These are phyloP conservation scores for Castanopsis chinensis DNA, from an alignment of 306 rosid genomes.

Conservation along the genomic window DNA sequence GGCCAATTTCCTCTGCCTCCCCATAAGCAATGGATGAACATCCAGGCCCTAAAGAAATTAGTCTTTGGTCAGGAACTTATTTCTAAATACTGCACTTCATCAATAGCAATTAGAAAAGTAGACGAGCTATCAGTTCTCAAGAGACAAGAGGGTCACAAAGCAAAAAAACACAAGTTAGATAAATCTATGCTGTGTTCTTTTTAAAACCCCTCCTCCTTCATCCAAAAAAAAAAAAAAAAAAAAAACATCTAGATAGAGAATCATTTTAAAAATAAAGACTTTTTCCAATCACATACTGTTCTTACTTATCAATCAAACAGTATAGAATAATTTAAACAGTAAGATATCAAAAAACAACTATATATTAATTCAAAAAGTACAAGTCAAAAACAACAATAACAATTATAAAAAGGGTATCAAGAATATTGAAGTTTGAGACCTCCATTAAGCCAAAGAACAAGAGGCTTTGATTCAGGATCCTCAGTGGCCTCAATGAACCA, in stretches of 20 bases:
- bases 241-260: neutral
- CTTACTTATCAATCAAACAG: neutral
- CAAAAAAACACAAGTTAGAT: neutral
- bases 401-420: neutral
- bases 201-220: too few relatives aligned
- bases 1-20: constrained; percentile 87
- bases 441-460: constrained; percentile 74
- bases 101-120: neutral
- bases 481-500: constrained; percentile 61
- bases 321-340: neutral
- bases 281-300: neutral
- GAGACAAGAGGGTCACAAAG: neutral
- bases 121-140: neutral
- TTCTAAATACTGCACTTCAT: neutral
- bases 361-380: neutral
- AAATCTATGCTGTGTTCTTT: too few relatives aligned
- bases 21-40: constrained; percentile 92
- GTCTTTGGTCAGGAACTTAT: neutral
- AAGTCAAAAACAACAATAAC: neutral
- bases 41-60: constrained; percentile 72
- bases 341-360: too few relatives aligned
- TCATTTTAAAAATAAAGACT: neutral
- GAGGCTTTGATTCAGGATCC: constrained; percentile 58
- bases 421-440: constrained; percentile 29
- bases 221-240: neutral